Evolutionary conservation across 2,329 filamentous ascomycete species (phyloP), one percentile per base, ranked within the genome.

Genomic region (Colletotrichum musicola): DNA sequence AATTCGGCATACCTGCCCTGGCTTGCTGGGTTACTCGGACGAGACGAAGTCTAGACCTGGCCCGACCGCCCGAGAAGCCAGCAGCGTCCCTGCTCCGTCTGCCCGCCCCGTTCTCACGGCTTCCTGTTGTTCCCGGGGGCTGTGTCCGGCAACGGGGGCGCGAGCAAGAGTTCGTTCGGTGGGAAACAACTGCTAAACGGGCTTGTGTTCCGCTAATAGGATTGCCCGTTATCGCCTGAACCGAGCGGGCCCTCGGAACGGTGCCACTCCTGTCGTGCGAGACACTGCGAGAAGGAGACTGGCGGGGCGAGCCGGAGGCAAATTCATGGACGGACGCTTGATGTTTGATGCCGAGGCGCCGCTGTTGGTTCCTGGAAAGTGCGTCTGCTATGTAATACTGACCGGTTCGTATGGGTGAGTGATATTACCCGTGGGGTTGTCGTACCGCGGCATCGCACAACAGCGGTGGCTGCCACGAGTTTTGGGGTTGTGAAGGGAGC

Each of bases 21-120:
- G 42, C 16, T 18, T 18, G 22, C 57, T 58, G 55, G 13, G 30
- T 59, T 40, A 44, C 57, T 60, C 6, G 57, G 57, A 51, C 46
- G 57, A 20, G 12, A 18, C 25, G 38, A 46, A 60, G 51, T 64
- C 64, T 64, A 57, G 64, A 58, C 64, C 59, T 64, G 30, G 30
- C 61, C 44, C 40, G 14, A 57, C n/a, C 51, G 55, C 46, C 46
- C 27, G 30, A 47, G 35, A 38, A 53, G 60, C 53, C 13, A 53
- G 60, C 60, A 58, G 46, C 25, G 60, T 47, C 64, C 64, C 47
- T 68, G 64, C 53, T 66, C 22, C 44, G 6, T 22, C 18, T 58
- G 49, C 30, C 50, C 20, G 63, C 22, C 30, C 42, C 35, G 10
- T 44, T 51, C 27, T 50, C 30, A 30, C 18, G 30, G 59, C n/a